A percentile compares a stretch with the other conserved stretches of the same genome.
phyloP scores from a whole-genome alignment of 139 green algal species.

The Mesostigma viride region DNA sequence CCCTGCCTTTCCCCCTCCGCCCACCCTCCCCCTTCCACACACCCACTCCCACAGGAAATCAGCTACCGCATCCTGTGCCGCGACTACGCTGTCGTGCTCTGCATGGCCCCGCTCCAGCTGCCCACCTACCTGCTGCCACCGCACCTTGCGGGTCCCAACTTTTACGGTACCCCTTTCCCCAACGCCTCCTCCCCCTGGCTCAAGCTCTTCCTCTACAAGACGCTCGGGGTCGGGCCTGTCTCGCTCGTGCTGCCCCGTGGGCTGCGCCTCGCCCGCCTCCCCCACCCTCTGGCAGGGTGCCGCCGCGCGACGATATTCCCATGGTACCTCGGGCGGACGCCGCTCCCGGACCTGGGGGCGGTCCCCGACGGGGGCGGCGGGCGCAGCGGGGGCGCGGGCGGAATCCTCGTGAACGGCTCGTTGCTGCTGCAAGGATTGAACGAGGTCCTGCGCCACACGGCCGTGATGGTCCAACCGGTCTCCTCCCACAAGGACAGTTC shows the following conservation, averaged over 20 bases:
- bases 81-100: constrained; percentile 24
- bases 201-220: constrained; percentile 25
- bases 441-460: constrained; percentile 12
- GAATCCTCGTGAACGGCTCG: constrained; percentile 16
- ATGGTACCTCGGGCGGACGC: too few relatives aligned
- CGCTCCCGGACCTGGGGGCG: too few relatives aligned
- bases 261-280: constrained; percentile 17
- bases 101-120: constrained; percentile 15
- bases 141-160: constrained; percentile 14
- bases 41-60: too few relatives aligned
- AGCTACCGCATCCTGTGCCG: constrained; percentile 7
- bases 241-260: constrained; percentile 22
- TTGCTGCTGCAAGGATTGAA: constrained; percentile 28
- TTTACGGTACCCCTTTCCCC: constrained; percentile 20
- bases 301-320: constrained; percentile 17
- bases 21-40: background rate
- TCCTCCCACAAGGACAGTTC: too few relatives aligned
- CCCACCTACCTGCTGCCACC: background rate
- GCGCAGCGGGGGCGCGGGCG: too few relatives aligned
- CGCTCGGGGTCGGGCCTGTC: constrained; percentile 8
- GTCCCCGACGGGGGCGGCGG: constrained; percentile 17
- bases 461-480: constrained; percentile 23
- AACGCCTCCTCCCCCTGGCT: constrained; percentile 23
- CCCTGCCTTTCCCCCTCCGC: background rate
- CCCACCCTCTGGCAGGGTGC: constrained; percentile 12